A percentile compares a stretch with the other conserved stretches of the same genome.
Evolutionary conservation across 2,329 filamentous ascomycete genomes (phyloP).

Genomic region (Zalaria obscura): DNA sequence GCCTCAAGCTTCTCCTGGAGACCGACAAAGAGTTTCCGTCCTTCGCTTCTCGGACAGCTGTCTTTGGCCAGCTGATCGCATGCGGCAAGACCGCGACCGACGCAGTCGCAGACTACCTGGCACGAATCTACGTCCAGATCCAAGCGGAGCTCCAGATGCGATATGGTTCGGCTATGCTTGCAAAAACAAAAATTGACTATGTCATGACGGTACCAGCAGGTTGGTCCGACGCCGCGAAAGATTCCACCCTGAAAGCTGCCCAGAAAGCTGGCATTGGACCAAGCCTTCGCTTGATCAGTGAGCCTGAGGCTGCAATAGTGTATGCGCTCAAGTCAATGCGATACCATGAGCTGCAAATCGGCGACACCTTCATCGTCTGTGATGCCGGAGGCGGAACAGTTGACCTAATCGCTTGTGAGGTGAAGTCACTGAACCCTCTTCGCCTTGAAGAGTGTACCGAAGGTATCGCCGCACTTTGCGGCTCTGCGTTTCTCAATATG

Average conservation of each 20-base stretch:
- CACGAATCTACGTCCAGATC: slow-evolving; percentile 61
- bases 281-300: slow-evolving; percentile 60
- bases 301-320: slow-evolving; percentile 67
- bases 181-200: slow-evolving; percentile 58
- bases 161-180: slow-evolving; percentile 38
- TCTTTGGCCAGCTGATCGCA: slow-evolving; percentile 55
- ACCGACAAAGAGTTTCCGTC: slow-evolving; percentile 67
- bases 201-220: slow-evolving; percentile 72
- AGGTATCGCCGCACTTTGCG: slow-evolving; percentile 63
- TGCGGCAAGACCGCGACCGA: slow-evolving; percentile 66
- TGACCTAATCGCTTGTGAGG: slow-evolving; percentile 71
- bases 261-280: slow-evolving; percentile 66
- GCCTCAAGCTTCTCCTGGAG: slow-evolving; percentile 75
- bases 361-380: slow-evolving; percentile 45
- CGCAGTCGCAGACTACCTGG: slow-evolving; percentile 66
- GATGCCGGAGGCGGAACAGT: slow-evolving; percentile 46
- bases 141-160: slow-evolving; percentile 61
- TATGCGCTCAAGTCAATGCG: slow-evolving; percentile 70
- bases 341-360: slow-evolving; percentile 56
- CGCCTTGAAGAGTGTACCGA: slow-evolving; percentile 67
- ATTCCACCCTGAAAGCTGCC: slow-evolving; percentile 64
- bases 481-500: slow-evolving; percentile 68
- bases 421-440: slow-evolving; percentile 57
- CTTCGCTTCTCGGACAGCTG: slow-evolving; percentile 62
- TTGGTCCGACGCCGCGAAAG: slow-evolving; percentile 77